Evolutionary conservation across 2,329 filamentous ascomycete genomes (phyloP), one percentile per base, ranked within the genome.

Genomic region (Stagonosporopsis rhizophila): DNA sequence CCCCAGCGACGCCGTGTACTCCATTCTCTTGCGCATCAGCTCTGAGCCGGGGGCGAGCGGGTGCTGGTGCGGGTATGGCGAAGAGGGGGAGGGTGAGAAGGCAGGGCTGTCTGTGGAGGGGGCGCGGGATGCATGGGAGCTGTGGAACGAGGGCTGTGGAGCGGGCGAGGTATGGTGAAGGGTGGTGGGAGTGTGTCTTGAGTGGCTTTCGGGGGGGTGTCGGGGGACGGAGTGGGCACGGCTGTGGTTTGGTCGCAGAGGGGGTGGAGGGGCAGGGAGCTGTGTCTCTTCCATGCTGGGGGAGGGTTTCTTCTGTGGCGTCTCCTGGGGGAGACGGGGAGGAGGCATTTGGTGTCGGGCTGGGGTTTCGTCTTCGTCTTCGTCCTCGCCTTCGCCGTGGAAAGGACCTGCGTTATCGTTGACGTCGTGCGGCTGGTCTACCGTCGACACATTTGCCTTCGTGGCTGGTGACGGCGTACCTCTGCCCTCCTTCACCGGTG

Each of bases 21-120:
- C 51, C 27, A 50, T 48, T 5, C 49, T 54, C 34, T 46, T 56
- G 19, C 48, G 54, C 22, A 48, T 50, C 6, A 60, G 42, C 32
- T 59, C 59, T 7, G 51, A 20, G 12, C 48, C 58, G 2, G 47
- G 47, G n/a, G 45, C 30, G 9, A 39, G 40, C 2, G n/a, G 41
- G 41, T 44, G 48, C 17, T 7, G 12, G 14, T 44, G 48, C 12
- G 12, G 12, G 6, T 23, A 35, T 2, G 9, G 35, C 12, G 35
- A 6, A 15, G 38, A 22, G 11, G 19, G 12, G 22, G 30, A 2
- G 8, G 35, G 1, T n/a, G 48, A 23, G 20, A 4, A 20, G 22
- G 30, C 5, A 6, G 4, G 42, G 19, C 14, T 17, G 17, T 30
- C 22, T 28, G 15, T 22, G 3, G 44, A 34, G 11, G 22, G 37